phyloP scores from a whole-genome alignment of 495 filamentous ascomycete genomes.

The Chlorociboria aeruginascens region DNA sequence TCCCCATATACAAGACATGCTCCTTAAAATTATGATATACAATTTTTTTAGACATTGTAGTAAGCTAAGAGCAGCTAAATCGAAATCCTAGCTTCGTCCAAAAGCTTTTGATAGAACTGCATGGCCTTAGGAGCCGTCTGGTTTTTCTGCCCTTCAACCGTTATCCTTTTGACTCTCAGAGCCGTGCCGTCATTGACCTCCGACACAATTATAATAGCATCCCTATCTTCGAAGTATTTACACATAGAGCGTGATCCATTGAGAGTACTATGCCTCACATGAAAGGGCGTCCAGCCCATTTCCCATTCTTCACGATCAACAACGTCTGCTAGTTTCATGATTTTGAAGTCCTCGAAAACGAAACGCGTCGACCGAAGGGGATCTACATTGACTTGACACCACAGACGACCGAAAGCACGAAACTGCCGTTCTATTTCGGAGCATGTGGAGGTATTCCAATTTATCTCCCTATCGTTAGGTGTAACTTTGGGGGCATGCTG shows the following conservation, averaged over 20 bases:
- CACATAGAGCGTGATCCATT: background rate
- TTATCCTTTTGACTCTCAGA: conserved; percentile 9
- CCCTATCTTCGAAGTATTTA: conserved; percentile 4
- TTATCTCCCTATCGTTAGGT: conserved; percentile 5
- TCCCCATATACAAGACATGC: no score
- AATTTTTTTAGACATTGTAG: no score
- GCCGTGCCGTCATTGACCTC: background rate
- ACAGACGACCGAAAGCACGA: conserved; percentile 13
- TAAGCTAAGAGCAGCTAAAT: no score
- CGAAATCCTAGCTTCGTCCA: no score
- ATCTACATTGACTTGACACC: conserved; percentile 6
- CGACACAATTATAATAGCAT: conserved; percentile 2
- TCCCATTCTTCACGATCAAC: background rate
- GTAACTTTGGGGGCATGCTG: conserved; percentile 15
- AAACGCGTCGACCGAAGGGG: conserved; percentile 7
- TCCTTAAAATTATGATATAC: no score
- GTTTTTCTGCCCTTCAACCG: conserved; percentile 9
- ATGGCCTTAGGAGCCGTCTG: conserved; percentile 6
- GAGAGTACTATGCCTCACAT: background rate
- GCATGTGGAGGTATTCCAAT: conserved; percentile 1
- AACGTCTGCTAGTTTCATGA: background rate
- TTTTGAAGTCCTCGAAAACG: conserved; percentile 10
- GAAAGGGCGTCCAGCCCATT: background rate
- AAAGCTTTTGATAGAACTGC: background rate
- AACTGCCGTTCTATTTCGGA: background rate